Evolutionary conservation across 2,329 filamentous ascomycete species (phyloP).

Genomic region (Xylariaceae sp.): DNA sequence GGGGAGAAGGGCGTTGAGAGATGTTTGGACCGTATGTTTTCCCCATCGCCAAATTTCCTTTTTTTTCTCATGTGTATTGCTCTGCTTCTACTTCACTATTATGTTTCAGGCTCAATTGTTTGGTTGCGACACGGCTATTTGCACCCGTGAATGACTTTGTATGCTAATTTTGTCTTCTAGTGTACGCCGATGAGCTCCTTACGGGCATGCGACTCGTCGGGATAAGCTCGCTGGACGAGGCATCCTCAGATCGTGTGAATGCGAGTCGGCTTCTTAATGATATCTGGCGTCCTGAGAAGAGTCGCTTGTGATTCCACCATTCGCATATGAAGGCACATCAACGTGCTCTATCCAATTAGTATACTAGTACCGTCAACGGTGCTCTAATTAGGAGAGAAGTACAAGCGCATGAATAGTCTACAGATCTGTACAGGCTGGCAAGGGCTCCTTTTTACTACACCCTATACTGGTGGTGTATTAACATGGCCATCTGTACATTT

Average conservation of each 20-base stretch:
- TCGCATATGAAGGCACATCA: too few species aligned
- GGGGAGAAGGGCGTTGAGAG: slow-evolving; percentile 40
- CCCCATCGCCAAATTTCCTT: not conserved
- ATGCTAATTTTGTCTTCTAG: slow-evolving; percentile 15
- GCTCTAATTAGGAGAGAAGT: too few species aligned
- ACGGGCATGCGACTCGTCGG: slow-evolving; percentile 57
- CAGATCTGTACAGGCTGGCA: too few species aligned
- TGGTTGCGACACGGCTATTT: too few species aligned
- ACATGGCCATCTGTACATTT: too few species aligned
- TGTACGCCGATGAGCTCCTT: slow-evolving; percentile 49
- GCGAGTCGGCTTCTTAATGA: slow-evolving; percentile 40
- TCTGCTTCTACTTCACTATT: not conserved
- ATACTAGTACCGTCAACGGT: too few species aligned
- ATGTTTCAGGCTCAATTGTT: slow-evolving; percentile 27
- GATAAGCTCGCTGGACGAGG: slow-evolving; percentile 54
- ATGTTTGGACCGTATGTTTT: slow-evolving; percentile 35
- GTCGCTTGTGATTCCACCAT: slow-evolving; percentile 20
- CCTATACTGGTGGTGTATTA: too few species aligned
- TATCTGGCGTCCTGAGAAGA: slow-evolving; percentile 43
- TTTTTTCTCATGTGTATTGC: slow-evolving; percentile 11
- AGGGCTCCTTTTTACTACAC: too few species aligned
- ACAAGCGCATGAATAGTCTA: too few species aligned
- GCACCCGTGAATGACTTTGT: too few species aligned
- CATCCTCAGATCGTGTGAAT: slow-evolving; percentile 58
- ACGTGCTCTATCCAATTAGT: too few species aligned